phyloP scores from a whole-genome alignment of 805 yeast species.

The Spathaspora girioi region DNA sequence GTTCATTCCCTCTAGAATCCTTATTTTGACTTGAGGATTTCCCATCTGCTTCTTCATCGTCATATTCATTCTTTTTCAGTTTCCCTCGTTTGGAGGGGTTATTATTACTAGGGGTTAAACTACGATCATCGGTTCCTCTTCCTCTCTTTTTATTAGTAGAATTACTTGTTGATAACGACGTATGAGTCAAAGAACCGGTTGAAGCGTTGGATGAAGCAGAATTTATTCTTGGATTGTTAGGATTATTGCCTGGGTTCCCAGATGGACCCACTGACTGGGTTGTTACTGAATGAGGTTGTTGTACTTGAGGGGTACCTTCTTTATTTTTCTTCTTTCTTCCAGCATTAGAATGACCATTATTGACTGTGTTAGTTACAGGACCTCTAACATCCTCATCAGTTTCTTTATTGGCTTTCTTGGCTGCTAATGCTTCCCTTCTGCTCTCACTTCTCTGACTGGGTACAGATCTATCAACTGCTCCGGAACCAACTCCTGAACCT shows the following conservation, averaged over 20 bases:
- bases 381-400: conserved; percentile 18
- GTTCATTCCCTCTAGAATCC: conserved; percentile 43
- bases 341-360: conserved; percentile 2
- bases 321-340: conserved; percentile 11
- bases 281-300: neutral
- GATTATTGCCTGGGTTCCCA: neutral
- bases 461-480: conserved; percentile 47
- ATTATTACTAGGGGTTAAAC: conserved; percentile 12
- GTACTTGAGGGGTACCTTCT: conserved; percentile 12
- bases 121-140: conserved; percentile 7
- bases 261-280: neutral
- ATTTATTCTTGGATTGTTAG: neutral
- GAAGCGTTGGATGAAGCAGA: neutral
- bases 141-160: conserved; percentile 13
- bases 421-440: conserved; percentile 90
- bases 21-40: neutral
- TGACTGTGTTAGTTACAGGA: neutral
- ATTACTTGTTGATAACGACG: conserved; percentile 1
- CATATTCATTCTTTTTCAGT: conserved; percentile 17
- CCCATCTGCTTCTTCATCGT: conserved; percentile 5
- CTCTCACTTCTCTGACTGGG: conserved; percentile 80
- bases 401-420: conserved; percentile 61
- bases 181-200: conserved; percentile 4
- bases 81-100: conserved; percentile 7
- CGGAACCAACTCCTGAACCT: conserved; percentile 33